These are phyloP conservation scores for Viola odorata DNA, from an alignment of 345 rosid genomes.

Conservation along the genomic window DNA sequence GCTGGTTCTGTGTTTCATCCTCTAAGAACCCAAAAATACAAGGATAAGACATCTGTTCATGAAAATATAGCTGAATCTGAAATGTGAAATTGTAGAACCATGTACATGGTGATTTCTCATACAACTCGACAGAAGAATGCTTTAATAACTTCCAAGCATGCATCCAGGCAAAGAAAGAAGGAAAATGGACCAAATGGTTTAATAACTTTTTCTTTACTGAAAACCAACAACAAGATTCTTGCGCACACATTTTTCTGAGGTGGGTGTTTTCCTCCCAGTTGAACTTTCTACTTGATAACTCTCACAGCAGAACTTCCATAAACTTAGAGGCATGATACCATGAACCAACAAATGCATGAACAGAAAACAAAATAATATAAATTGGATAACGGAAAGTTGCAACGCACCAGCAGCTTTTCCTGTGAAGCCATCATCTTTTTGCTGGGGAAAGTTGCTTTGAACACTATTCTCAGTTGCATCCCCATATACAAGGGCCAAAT, in stretches of 20 bases:
- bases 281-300: background rate
- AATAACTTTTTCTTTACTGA: too few species aligned
- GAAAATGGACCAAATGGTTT: too few species aligned
- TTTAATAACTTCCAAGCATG: background rate
- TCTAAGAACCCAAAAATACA: conserved; percentile 14
- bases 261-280: background rate
- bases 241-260: background rate
- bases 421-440: conserved; percentile 32
- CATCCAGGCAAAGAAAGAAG: too few species aligned
- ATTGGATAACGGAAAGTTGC: conserved; percentile 5
- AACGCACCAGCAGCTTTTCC: conserved; percentile 37
- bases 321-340: background rate
- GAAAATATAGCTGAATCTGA: conserved; percentile 4
- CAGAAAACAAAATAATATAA: conserved; percentile 3
- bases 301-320: background rate
- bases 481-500: conserved; percentile 56
- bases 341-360: conserved; percentile 1
- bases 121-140: background rate
- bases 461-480: conserved; percentile 27
- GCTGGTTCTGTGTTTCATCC: conserved; percentile 37
- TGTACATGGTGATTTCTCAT: conserved; percentile 5
- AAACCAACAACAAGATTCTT: too few species aligned
- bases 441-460: conserved; percentile 25
- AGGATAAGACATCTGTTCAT: too few species aligned
- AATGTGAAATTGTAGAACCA: background rate